phyloP scores from a whole-genome alignment of 352 stramenopile genomes.

The Globisporangium cederbergense region DNA sequence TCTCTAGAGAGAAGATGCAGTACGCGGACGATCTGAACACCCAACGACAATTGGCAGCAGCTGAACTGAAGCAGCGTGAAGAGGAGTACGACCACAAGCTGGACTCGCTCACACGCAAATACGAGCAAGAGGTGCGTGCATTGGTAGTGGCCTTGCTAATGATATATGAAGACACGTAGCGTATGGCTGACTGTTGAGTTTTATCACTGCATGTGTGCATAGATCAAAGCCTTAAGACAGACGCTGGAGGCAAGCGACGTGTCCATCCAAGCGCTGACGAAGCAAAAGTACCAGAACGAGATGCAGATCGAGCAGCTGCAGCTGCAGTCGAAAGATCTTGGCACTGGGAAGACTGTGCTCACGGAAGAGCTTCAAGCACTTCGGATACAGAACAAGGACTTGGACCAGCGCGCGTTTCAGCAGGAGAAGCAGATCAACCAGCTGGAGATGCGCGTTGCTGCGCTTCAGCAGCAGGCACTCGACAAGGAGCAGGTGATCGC shows the following conservation, averaged over 20 bases:
- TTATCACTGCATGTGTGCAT: neutral
- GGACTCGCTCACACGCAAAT: slow-evolving; percentile 44
- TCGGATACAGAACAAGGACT: slow-evolving; percentile 67
- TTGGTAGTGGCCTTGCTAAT: neutral
- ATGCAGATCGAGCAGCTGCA: slow-evolving; percentile 72
- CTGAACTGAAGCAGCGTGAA: slow-evolving; percentile 53
- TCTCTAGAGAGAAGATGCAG: slow-evolving; percentile 62
- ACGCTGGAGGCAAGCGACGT: slow-evolving; percentile 46
- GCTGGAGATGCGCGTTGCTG: slow-evolving; percentile 60
- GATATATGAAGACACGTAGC: neutral
- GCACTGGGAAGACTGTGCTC: slow-evolving; percentile 34
- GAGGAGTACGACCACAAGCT: slow-evolving; percentile 67
- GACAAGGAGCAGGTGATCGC: slow-evolving; percentile 76
- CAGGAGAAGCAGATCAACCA: slow-evolving; percentile 85
- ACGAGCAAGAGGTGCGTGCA: slow-evolving; percentile 60
- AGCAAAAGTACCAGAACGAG: slow-evolving; percentile 78
- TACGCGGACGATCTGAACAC: slow-evolving; percentile 64
- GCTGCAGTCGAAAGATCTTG: slow-evolving; percentile 56
- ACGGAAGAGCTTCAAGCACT: slow-evolving; percentile 50
- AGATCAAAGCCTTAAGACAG: slow-evolving; percentile 48
- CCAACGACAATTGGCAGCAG: slow-evolving; percentile 44
- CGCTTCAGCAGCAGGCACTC: slow-evolving; percentile 69
- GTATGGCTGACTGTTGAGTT: neutral
- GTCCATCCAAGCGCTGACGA: slow-evolving; percentile 52
- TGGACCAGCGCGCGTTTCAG: slow-evolving; percentile 77